A percentile compares a stretch with the other conserved stretches of the same genome.
Evolutionary conservation across 768 basidiomycete species (phyloP).

Genomic region (Trametes meyenii): DNA sequence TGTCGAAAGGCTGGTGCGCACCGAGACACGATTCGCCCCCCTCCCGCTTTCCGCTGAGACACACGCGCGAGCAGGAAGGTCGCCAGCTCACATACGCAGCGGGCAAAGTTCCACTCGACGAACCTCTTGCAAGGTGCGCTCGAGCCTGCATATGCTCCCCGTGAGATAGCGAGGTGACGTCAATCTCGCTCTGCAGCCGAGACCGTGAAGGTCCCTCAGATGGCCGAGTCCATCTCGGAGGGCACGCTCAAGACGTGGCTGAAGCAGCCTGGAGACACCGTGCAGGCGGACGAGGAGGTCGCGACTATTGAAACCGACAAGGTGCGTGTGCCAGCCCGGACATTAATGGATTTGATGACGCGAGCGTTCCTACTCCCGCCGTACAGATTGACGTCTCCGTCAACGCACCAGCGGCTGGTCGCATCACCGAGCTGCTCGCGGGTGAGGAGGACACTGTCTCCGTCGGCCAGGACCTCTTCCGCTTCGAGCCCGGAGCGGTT

Average conservation of each 20-base stretch:
- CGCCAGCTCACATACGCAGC: conserved; percentile 48
- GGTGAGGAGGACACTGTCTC: conserved; percentile 93
- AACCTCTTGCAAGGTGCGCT: conserved; percentile 67
- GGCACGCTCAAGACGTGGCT: conserved; percentile 94
- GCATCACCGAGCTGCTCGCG: conserved; percentile 82
- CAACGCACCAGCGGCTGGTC: conserved; percentile 88
- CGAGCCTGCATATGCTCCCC: neutral
- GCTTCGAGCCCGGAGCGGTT: conserved; percentile 74
- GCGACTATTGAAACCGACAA: conserved; percentile 99
- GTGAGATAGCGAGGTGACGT: conserved; percentile 22
- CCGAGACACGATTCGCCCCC: conserved; percentile 3
- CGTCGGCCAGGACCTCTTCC: conserved; percentile 93
- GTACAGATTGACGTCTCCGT: conserved; percentile 94
- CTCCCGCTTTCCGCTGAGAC: conserved; percentile 21
- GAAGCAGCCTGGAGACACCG: conserved; percentile 90
- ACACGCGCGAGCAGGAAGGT: conserved; percentile 43
- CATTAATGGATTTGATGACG: neutral
- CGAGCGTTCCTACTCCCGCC: neutral
- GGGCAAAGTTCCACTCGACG: conserved; percentile 71
- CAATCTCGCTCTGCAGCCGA: conserved; percentile 55
- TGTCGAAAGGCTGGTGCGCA: conserved; percentile 53
- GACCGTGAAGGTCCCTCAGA: conserved; percentile 93
- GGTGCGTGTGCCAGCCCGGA: conserved; percentile 46
- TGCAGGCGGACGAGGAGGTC: conserved; percentile 92
- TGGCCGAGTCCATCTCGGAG: conserved; percentile 98